Conservation (phyloP, 192 early-diverging fungal genomes). For the Mortierella antarctica region DNA sequence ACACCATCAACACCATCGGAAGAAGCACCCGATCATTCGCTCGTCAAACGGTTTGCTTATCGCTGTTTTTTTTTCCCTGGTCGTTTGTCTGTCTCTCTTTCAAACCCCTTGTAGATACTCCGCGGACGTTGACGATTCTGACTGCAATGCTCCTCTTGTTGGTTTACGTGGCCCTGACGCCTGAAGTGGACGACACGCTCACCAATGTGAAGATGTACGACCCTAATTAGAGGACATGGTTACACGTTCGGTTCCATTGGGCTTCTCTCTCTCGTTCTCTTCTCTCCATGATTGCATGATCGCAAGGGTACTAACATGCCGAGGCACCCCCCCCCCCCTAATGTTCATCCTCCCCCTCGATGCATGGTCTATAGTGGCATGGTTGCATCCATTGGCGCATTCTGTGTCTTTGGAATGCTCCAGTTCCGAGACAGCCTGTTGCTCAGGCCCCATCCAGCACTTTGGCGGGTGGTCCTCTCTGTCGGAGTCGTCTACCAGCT, state of each 20-base stretch:
- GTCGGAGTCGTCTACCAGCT: constrained; percentile 90
- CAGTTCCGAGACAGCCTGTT: constrained; percentile 97
- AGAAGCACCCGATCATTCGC: no score
- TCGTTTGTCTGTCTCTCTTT: neutral
- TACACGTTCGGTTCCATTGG: no score
- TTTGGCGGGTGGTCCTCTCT: constrained; percentile 91
- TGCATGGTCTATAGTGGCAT: constrained; percentile 49
- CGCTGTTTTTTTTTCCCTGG: no score
- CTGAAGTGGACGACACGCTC: constrained; percentile 60
- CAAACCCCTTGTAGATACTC: constrained; percentile 54
- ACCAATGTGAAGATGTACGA: no score
- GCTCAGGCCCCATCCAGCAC: constrained; percentile 90
- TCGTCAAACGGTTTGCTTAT: no score
- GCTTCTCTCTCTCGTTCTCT: no score
- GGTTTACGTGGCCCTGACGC: constrained; percentile 64
- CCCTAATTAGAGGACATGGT: no score
- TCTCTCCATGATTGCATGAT: no score
- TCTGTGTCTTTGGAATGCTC: constrained; percentile 87
- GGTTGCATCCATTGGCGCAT: constrained; percentile 59
- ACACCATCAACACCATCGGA: no score
- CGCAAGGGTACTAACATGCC: no score
- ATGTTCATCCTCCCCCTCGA: no score
- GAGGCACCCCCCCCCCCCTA: no score
- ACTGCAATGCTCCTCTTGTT: constrained; percentile 54
- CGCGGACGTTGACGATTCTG: constrained; percentile 65